phyloP scores from a whole-genome alignment of 31 red algal genomes.

The Odonthalia washingtoniensis region DNA sequence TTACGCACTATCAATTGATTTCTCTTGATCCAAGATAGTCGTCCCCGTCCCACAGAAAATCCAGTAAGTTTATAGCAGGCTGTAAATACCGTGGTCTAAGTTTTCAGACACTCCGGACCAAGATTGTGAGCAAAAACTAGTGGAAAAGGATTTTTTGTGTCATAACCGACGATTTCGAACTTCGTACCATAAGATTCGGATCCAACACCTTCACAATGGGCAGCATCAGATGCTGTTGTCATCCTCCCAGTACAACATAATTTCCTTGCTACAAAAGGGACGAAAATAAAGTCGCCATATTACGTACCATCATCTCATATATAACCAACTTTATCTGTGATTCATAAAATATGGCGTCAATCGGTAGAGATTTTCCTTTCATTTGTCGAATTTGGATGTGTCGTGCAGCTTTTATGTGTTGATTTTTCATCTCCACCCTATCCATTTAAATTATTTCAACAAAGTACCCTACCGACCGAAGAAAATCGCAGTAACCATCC shows the following conservation, averaged over 20 bases:
- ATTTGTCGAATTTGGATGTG: too few species aligned
- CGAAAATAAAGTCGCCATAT: constrained; percentile 24
- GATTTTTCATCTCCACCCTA: too few species aligned
- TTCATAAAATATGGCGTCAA: too few species aligned
- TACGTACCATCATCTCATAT: constrained; percentile 23
- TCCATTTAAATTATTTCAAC: too few species aligned
- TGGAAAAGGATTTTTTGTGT: constrained; percentile 36
- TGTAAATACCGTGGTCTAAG: constrained; percentile 17
- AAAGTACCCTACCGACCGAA: too few species aligned
- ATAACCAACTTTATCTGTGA: too few species aligned
- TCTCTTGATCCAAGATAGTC: too few species aligned
- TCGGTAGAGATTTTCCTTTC: too few species aligned
- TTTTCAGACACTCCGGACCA: constrained; percentile 19
- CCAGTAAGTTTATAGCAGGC: not conserved
- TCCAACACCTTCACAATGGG: constrained; percentile 40
- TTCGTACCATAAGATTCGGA: constrained; percentile 20
- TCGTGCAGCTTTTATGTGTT: too few species aligned
- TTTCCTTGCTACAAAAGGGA: constrained; percentile 8
- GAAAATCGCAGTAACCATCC: too few species aligned
- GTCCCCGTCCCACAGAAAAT: not conserved
- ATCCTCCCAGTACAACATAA: constrained; percentile 20
- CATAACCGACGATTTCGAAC: constrained; percentile 8
- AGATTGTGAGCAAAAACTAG: constrained; percentile 27
- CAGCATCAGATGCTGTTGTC: constrained; percentile 20
- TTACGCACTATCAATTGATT: too few species aligned